Base-by-base conservation (phyloP, 1,139 yeast species). In the Pichia sp. region DNA sequence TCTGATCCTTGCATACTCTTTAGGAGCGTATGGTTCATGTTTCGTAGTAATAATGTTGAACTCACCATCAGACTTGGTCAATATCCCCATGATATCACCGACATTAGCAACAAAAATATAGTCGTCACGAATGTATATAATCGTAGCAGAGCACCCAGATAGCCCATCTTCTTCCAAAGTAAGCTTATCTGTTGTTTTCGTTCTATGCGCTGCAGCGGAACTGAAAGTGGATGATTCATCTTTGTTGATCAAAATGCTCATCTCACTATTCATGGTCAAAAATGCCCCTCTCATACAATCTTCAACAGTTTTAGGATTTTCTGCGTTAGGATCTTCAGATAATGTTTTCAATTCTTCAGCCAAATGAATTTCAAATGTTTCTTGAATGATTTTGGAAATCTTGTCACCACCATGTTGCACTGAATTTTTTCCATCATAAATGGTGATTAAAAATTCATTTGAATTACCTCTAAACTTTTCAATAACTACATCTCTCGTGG, bases 391-490 rank as follows among this genome's bases (percentile, higher is more conserved):
- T 56, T 84, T 81, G 0, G 96, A 83, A 29, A 87, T 78, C 59
- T 81, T 79, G 61, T 87, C 90, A 19, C 96, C 90, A 52, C 81
- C 78, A 49, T 70, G 71, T 7, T 78, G 70, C 52, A 77, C 77
- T 34, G 67, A 79, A 57, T 79, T 78, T 57, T 87, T 83, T 47
- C 99, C 97, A 68, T 95, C 99, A 70, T 90, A 90, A 50, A 93
- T 72, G 54, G 96, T 90, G 58, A 93, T 75, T 53, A 93, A 76
- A 16, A 85, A 81, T 68, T 80, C 85, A 57, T 78, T 68, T 1
- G 88, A 88, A 56, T 85, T 85, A 15, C 97, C 97, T 60, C 97
- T 78, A 70, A 92, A 90, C 62, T 89, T 84, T 64, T 90, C 97
- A 61, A 88, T 79, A 47, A 95, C 92, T 51, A 90, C 81, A 71